phyloP scores from a whole-genome alignment of 768 basidiomycete genomes.

The Trametes punicea region DNA sequence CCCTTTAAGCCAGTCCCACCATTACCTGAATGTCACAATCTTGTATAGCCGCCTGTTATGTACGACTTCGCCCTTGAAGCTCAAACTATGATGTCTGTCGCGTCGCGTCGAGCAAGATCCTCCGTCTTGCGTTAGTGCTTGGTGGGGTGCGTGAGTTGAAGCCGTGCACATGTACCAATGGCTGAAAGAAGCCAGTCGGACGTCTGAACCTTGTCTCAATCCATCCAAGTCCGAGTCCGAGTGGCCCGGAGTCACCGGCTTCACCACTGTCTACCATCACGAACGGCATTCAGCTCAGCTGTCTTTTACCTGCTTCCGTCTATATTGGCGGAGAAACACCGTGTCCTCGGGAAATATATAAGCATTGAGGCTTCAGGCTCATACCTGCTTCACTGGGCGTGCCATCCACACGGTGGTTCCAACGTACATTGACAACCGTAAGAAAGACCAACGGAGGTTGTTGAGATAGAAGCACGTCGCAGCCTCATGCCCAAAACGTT shows the following conservation, averaged over 20 bases:
- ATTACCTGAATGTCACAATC: no score
- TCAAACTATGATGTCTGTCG: no score
- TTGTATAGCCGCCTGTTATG: no score
- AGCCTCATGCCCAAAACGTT: slow-evolving; percentile 20
- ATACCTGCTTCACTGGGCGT: not conserved
- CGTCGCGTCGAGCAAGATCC: no score
- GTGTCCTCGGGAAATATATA: not conserved
- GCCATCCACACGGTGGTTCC: not conserved
- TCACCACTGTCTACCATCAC: no score
- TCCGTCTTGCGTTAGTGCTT: no score
- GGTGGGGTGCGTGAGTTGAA: no score
- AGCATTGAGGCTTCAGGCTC: not conserved
- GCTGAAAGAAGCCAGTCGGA: no score
- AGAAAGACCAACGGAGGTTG: not conserved
- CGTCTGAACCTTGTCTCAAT: not conserved
- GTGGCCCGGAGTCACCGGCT: no score
- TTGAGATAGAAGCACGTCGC: not conserved
- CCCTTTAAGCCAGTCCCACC: no score
- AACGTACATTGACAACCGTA: not conserved
- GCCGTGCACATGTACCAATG: no score
- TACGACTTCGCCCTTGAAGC: no score
- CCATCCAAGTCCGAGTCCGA: not conserved
- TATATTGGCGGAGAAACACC: not conserved
- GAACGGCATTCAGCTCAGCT: not conserved
- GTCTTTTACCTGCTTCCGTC: not conserved